Conservation (phyloP, 2,329 filamentous ascomycete genomes). For the Pyrenophora tritici-repentis region DNA sequence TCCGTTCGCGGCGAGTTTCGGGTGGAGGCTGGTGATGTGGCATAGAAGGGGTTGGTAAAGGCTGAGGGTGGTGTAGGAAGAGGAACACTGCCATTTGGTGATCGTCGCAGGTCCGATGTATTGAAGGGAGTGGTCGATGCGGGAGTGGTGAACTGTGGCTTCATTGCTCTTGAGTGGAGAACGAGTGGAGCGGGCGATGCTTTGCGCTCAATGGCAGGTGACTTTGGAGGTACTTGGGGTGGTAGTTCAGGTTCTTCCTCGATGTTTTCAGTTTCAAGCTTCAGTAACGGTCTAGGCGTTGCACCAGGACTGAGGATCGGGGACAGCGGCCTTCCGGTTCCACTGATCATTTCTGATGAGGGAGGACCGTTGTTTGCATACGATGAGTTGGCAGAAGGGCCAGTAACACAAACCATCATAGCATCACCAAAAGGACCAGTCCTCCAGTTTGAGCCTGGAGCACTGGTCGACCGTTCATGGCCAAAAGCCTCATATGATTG, state of each 20-base stretch:
- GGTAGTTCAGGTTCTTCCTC: conserved; percentile 31
- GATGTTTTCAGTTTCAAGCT: conserved; percentile 36
- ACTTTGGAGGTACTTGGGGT: conserved; percentile 47
- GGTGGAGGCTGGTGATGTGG: conserved; percentile 36
- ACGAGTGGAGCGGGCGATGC: conserved; percentile 42
- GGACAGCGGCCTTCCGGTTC: conserved; percentile 22
- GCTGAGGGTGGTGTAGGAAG: conserved; percentile 40
- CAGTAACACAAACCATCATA: conserved; percentile 46
- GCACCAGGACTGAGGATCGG: conserved; percentile 44
- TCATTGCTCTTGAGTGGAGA: conserved; percentile 40
- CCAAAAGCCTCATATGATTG: conserved; percentile 40
- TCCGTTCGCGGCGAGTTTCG: conserved; percentile 41
- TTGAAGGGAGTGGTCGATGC: conserved; percentile 33
- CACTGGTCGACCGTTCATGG: conserved; percentile 49
- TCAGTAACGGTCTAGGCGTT: conserved; percentile 37
- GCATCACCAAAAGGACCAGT: conserved; percentile 48
- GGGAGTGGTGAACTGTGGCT: conserved; percentile 39
- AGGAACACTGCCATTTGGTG: conserved; percentile 35
- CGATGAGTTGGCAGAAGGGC: conserved; percentile 35
- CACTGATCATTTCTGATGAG: conserved; percentile 22
- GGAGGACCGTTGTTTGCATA: conserved; percentile 21
- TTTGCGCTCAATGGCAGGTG: conserved; percentile 40
- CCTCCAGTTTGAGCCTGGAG: conserved; percentile 47
- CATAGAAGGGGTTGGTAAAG: conserved; percentile 39
- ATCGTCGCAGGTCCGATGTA: conserved; percentile 38